Evolutionary conservation across 1,284 basidiomycete species (phyloP).

Genomic region (Trametes polyzona): DNA sequence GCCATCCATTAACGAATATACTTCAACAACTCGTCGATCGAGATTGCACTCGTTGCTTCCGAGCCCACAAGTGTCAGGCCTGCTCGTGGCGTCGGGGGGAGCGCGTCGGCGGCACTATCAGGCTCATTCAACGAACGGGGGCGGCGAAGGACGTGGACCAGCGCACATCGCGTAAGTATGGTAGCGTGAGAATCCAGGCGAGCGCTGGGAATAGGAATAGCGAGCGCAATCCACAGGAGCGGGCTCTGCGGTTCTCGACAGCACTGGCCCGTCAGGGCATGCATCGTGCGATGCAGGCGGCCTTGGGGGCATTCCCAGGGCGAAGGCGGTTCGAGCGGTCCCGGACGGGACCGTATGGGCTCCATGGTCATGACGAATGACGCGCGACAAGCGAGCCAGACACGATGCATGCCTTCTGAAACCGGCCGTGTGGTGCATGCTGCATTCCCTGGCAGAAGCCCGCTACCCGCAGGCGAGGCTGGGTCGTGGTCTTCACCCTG

Average conservation of each 20-base stretch:
- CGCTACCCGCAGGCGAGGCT: neutral
- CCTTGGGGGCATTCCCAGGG: neutral
- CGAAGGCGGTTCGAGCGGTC: neutral
- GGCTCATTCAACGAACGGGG: neutral
- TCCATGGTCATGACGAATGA: neutral
- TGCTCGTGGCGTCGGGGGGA: neutral
- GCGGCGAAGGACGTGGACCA: neutral
- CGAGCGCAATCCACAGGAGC: neutral
- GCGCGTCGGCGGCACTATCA: neutral
- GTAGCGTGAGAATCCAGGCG: neutral
- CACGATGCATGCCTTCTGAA: neutral
- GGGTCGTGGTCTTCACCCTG: neutral
- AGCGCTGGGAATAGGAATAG: neutral
- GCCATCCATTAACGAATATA: neutral
- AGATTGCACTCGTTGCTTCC: constrained; percentile 1
- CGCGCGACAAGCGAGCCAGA: neutral
- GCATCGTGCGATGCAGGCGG: neutral
- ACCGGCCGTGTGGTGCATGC: neutral
- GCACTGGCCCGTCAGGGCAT: neutral
- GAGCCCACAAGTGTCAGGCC: neutral
- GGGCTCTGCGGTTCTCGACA: neutral
- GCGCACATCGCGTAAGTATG: neutral
- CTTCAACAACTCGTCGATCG: neutral
- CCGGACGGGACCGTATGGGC: neutral
- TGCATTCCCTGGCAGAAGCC: neutral